Percentiles rank a stretch among this genome's conserved stretches.
Conservation (phyloP, 2,329 filamentous ascomycete species). For the Exophiala alcalophila region DNA sequence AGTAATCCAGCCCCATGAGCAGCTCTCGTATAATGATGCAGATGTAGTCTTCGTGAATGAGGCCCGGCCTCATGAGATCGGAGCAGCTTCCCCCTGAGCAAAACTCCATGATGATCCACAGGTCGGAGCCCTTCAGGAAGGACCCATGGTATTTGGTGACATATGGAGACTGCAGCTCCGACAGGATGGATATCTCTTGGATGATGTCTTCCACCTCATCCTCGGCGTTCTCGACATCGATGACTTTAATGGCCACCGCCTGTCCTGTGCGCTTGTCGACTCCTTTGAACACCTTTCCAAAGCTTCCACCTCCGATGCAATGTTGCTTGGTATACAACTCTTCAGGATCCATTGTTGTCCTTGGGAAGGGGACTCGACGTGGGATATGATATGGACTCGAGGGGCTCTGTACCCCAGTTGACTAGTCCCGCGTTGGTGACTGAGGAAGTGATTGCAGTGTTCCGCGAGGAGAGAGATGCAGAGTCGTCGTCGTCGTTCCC, state of each 20-base stretch:
- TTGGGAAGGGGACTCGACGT: too few species aligned
- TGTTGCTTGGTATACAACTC: constrained; percentile 89
- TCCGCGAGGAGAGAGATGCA: too few species aligned
- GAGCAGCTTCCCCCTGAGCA: constrained; percentile 95
- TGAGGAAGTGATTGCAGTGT: too few species aligned
- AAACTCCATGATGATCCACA: constrained; percentile 99
- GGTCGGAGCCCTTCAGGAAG: constrained; percentile 88
- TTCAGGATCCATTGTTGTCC: constrained; percentile 77
- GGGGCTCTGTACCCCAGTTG: too few species aligned
- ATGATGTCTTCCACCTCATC: constrained; percentile 99
- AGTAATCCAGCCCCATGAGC: constrained; percentile 83
- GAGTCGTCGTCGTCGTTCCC: too few species aligned
- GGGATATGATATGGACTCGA: too few species aligned
- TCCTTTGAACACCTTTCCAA: constrained; percentile 98
- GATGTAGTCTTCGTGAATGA: constrained; percentile 92
- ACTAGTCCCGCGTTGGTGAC: too few species aligned
- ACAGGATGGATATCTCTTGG: constrained; percentile 95
- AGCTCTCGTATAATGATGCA: constrained; percentile 91
- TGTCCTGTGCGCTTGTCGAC: constrained; percentile 92
- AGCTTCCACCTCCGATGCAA: constrained; percentile 92
- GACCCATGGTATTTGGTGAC: constrained; percentile 98
- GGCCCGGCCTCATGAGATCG: constrained; percentile 89
- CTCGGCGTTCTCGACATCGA: constrained; percentile 97
- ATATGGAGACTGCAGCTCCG: constrained; percentile 90
- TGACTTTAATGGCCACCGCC: constrained; percentile 95